Evolutionary conservation across 225 moss, liverwort and hornwort genomes (phyloP).

Genomic region (Physcomitrellopsis africana): DNA sequence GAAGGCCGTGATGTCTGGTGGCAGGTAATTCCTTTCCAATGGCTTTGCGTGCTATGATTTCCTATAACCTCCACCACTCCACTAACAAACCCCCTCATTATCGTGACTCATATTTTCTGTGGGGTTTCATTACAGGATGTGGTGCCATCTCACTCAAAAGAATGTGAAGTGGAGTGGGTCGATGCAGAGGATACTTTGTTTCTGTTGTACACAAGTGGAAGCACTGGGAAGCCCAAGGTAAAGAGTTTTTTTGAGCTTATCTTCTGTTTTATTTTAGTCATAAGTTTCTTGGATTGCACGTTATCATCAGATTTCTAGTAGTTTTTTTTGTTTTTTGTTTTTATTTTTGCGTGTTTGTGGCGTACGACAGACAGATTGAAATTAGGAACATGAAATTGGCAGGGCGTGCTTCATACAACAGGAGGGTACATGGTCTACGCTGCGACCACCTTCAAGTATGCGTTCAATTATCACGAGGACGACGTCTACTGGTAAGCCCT

Average conservation of each 20-base stretch:
- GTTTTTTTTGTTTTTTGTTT: not conserved
- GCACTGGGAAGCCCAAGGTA: slow-evolving; percentile 98
- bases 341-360: too few relatives aligned
- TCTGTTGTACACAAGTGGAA: slow-evolving; percentile 93
- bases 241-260: slow-evolving; percentile 10
- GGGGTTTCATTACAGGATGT: slow-evolving; percentile 59
- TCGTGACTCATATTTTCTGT: too few relatives aligned
- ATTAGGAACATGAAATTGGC: slow-evolving; percentile 14
- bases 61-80: too few relatives aligned
- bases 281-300: too few relatives aligned
- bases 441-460: slow-evolving; percentile 68
- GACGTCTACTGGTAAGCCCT: slow-evolving; percentile 59
- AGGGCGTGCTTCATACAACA: slow-evolving; percentile 72
- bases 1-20: slow-evolving; percentile 93
- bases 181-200: slow-evolving; percentile 98
- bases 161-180: slow-evolving; percentile 91
- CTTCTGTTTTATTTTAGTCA: not conserved
- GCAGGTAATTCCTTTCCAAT: slow-evolving; percentile 47
- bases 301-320: too few relatives aligned
- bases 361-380: slow-evolving; percentile 15
- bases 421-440: slow-evolving; percentile 71
- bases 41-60: too few relatives aligned
- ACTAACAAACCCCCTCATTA: too few relatives aligned
- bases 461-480: slow-evolving; percentile 67
- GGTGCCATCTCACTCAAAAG: slow-evolving; percentile 58